Base-by-base conservation (phyloP, 805 yeast species). In the Zygoascus ofunaensis region DNA sequence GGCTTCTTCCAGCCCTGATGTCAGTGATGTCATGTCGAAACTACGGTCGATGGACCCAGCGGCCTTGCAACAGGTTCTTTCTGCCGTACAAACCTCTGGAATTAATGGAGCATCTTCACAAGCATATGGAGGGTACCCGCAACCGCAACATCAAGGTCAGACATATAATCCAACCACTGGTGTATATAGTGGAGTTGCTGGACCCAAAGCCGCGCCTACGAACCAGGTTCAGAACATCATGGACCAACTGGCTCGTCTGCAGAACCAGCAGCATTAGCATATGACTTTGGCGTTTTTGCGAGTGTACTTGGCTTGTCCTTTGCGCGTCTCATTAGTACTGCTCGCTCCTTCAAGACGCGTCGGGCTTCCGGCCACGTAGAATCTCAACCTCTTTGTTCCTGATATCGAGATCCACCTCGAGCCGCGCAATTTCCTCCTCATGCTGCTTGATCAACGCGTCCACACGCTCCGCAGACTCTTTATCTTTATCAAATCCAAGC, bases 41-140 rank as follows among this genome's bases (percentile, higher is more conserved):
- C 52, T 86, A 37, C 94, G 84, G 63, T 84, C 84, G 52, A 62
- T 86, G 53, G 94, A 87, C 61, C 85, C 92, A 33, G 69, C 65
- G 46, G 78, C 87, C 34, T 68, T 87, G 55, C 86, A 85, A 59
- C 75, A 71, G 15, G 83, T 86, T 14, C 92, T 58, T 5, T 42
- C 53, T 15, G 55, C 54, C 7, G 48, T 57, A 8, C 58, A 56
- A 18, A 57, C 53, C 32, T 57, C 50, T 39, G 57, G 53, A 40
- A 37, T 42, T n/a, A 15, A 44, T 36, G 40, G 43, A 28, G 3
- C 49, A 36, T 37, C 33, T 5, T 24, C 44, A 18, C 42, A 37
- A 23, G 37, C 37, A 8, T 7, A 7, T 26, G 30, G 30, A 7
- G 30, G 30, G 12, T n/a, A n/a, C n/a, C 26, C 15, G 14, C 39